phyloP scores from a whole-genome alignment of 257 asterid species.

The Gentiana dahurica region DNA sequence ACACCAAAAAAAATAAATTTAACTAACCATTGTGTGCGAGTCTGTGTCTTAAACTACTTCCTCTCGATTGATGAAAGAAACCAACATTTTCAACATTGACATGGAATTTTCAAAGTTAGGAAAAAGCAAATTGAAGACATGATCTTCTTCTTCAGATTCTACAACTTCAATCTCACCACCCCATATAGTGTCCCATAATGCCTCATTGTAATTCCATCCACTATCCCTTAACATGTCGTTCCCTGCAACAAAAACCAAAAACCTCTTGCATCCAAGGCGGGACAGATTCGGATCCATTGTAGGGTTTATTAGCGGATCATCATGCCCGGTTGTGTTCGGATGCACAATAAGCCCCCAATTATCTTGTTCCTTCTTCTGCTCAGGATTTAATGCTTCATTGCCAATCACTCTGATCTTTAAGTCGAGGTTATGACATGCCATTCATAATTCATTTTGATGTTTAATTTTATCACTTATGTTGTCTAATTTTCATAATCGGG shows the following conservation, averaged over 20 bases:
- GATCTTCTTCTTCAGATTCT: constrained; percentile 38
- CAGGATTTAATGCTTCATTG: constrained; percentile 13
- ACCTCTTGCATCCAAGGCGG: constrained; percentile 24
- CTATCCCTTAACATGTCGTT: constrained; percentile 29
- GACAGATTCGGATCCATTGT: constrained; percentile 22
- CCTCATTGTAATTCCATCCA: constrained; percentile 32
- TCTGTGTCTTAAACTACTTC: too few species aligned
- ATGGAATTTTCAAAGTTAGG: constrained; percentile 18
- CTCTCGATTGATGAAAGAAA: constrained; percentile 23
- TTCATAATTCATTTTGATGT: too few species aligned
- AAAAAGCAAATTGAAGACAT: constrained; percentile 30
- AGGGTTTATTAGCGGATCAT: constrained; percentile 46
- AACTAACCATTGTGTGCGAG: too few species aligned
- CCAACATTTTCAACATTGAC: constrained; percentile 29
- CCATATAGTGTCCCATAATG: constrained; percentile 34
- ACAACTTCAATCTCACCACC: constrained; percentile 33
- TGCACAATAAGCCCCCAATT: constrained; percentile 29
- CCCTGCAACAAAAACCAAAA: constrained; percentile 38
- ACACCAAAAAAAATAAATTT: too few species aligned
- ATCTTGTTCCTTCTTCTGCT: constrained; percentile 7
- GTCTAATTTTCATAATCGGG: too few species aligned
- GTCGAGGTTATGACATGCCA: too few species aligned
- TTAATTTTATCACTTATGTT: too few species aligned
- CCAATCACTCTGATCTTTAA: constrained; percentile 15
- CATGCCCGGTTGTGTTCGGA: constrained; percentile 40